Base-by-base conservation (phyloP, 345 rosid species). In the Eucalyptus globulus region DNA sequence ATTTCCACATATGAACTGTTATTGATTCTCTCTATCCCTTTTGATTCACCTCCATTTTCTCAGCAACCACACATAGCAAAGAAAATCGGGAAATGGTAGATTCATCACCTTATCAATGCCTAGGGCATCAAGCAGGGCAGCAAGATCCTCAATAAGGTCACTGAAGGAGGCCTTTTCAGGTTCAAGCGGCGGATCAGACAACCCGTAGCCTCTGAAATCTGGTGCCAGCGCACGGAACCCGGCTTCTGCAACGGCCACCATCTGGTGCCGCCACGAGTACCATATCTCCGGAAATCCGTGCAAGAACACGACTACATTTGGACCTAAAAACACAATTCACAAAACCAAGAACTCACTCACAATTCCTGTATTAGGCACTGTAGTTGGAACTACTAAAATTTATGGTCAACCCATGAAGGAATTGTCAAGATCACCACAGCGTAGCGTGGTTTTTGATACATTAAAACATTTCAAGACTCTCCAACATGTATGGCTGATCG, bases 241-340 rank as follows among this genome's bases (percentile, higher is more conserved):
- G 3, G 93, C 88, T 10, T 51, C 53, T 27, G 95, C 94, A 3
- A 93, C 87, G 37, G 93, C 95, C 54, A 93, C 80, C 94, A 93
- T 94, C 92, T 94, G 94, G 91, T 95, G 89, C 40, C 95, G 93
- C 95, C 95, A 93, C 8, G 94, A 90, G 92, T 94, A 95, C 96
- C 96, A 94, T 90, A 93, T 93, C 92, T 95, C 95, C 21, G 95
- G 97, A 91, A 95, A 94, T n/a, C 96, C 95, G 50, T 95, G 95
- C 87, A 95, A 89, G 93, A 94, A 93, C 37, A 94, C 49, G 43
- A 94, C 94, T 69, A 86, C 93, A 43, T 93, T 88, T 12, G 89
- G 51, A 81, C 94, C 94, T 92, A 89, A 37, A 26, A 29, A 37
- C 85, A 76, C 85, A 76, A 76, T 76, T 40, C 29, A 76, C 85